Percentiles rank a stretch among this genome's conserved stretches.
phyloP scores from a whole-genome alignment of 2,329 filamentous ascomycete species.

The Escovopsis sp. region DNA sequence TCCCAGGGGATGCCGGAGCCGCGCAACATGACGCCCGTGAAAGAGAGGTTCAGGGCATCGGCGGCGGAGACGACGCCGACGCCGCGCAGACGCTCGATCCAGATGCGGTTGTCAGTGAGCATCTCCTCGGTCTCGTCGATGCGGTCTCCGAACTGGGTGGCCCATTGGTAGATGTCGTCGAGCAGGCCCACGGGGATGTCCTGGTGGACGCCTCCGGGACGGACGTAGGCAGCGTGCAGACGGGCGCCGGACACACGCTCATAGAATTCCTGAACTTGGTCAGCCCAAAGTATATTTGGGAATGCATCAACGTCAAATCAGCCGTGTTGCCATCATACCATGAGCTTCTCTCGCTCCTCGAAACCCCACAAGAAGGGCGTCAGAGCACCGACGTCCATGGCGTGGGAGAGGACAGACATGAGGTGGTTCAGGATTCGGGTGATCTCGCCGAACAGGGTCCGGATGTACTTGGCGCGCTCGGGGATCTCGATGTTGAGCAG shows the following conservation, averaged over 20 bases:
- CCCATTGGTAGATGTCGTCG: constrained; percentile 99
- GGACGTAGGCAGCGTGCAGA: constrained; percentile 92
- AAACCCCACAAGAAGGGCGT: constrained; percentile 99
- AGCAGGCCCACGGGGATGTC: constrained; percentile 87
- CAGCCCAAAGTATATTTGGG: too few species aligned
- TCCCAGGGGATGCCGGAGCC: constrained; percentile 95
- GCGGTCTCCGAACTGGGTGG: constrained; percentile 94
- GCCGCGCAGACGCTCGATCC: constrained; percentile 84
- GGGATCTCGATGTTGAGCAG: constrained; percentile 93
- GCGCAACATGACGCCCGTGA: constrained; percentile 94
- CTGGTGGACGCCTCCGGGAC: constrained; percentile 90
- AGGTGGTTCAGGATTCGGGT: constrained; percentile 91
- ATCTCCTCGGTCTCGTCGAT: constrained; percentile 98
- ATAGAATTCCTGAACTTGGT: constrained; percentile 72
- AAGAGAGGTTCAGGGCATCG: constrained; percentile 93
- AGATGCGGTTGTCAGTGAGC: constrained; percentile 98
- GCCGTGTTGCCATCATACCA: constrained; percentile 46
- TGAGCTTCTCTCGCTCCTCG: constrained; percentile 98
- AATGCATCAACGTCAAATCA: not conserved
- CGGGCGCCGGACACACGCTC: constrained; percentile 97
- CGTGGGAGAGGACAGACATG: constrained; percentile 94
- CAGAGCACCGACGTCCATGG: constrained; percentile 96
- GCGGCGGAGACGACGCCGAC: constrained; percentile 82
- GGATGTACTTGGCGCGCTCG: constrained; percentile 89
- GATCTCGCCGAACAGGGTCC: constrained; percentile 89